A percentile compares a stretch with the other conserved stretches of the same genome.
These are phyloP conservation scores for Clitopilus hobsonii DNA, from an alignment of 768 basidiomycete species.

Conservation along the genomic window DNA sequence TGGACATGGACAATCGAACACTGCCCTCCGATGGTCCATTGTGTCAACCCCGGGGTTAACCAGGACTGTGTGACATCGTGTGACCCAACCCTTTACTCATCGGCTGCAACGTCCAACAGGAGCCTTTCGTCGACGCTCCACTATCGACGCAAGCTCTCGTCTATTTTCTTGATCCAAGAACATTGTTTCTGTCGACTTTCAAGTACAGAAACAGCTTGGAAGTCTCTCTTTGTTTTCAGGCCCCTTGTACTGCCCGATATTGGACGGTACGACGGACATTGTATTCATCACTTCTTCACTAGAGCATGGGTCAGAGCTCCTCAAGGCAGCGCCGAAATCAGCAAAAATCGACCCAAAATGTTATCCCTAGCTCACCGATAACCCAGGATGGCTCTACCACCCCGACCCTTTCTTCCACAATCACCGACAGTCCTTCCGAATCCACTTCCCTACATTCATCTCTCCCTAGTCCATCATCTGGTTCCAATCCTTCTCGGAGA, in stretches of 20 bases:
- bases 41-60: background rate
- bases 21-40: background rate
- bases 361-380: background rate
- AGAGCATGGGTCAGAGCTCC: slow-evolving; percentile 10
- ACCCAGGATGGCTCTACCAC: slow-evolving; percentile 1
- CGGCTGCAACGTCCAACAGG: slow-evolving; percentile 6
- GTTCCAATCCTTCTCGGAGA: slow-evolving; percentile 22
- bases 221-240: background rate
- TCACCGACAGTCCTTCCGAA: slow-evolving; percentile 10
- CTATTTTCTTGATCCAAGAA: background rate
- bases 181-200: background rate
- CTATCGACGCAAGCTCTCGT: background rate
- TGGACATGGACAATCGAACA: background rate
- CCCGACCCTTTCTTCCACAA: slow-evolving; percentile 4
- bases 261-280: background rate
- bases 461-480: slow-evolving; percentile 9
- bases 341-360: slow-evolving; percentile 27
- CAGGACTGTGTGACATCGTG: background rate
- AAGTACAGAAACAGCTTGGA: background rate
- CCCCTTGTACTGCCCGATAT: background rate
- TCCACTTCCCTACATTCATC: background rate
- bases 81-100: slow-evolving; percentile 13
- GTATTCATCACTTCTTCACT: background rate
- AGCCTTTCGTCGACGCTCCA: background rate
- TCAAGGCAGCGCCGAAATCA: slow-evolving; percentile 13